A percentile compares a stretch with the other conserved stretches of the same genome.
phyloP scores from a whole-genome alignment of 2,329 filamentous ascomycete species.

The Ophiocordyceps camponoti-leonardi region DNA sequence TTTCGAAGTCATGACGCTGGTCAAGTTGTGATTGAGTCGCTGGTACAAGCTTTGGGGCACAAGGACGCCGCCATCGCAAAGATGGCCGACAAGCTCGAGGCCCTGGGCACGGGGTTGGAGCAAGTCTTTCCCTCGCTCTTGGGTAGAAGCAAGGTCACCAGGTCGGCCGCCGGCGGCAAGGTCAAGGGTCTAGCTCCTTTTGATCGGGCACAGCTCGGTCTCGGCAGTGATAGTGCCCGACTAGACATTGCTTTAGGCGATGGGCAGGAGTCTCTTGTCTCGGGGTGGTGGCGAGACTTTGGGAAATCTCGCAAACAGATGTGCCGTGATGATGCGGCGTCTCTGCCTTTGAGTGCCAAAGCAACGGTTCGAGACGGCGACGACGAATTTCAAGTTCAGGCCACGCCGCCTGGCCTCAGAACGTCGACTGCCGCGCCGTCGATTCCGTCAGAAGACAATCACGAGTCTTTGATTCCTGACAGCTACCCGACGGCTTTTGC shows the following conservation, averaged over 20 bases:
- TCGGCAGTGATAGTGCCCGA: constrained; percentile 12
- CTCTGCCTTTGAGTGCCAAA: constrained; percentile 4
- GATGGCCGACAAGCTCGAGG: constrained; percentile 35
- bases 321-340: not conserved
- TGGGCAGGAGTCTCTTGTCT: constrained; percentile 13
- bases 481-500: constrained; percentile 6
- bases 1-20: constrained; percentile 26
- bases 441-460: constrained; percentile 13
- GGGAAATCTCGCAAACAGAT: constrained; percentile 4
- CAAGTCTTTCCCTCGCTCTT: constrained; percentile 33
- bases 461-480: constrained; percentile 6
- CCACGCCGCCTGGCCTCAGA: constrained; percentile 23
- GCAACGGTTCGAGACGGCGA: constrained; percentile 22
- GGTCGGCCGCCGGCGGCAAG: constrained; percentile 26
- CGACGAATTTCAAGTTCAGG: constrained; percentile 33
- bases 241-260: no score
- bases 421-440: constrained; percentile 8
- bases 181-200: constrained; percentile 36
- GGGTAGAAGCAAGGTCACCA: constrained; percentile 27
- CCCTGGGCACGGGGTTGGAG: constrained; percentile 31
- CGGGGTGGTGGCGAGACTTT: constrained; percentile 33
- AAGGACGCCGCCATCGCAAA: constrained; percentile 35
- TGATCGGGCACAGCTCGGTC: constrained; percentile 11
- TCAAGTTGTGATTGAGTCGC: constrained; percentile 21
- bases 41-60: constrained; percentile 24